Conservation (phyloP, 2,329 filamentous ascomycete species). For the Periconia sp. region DNA sequence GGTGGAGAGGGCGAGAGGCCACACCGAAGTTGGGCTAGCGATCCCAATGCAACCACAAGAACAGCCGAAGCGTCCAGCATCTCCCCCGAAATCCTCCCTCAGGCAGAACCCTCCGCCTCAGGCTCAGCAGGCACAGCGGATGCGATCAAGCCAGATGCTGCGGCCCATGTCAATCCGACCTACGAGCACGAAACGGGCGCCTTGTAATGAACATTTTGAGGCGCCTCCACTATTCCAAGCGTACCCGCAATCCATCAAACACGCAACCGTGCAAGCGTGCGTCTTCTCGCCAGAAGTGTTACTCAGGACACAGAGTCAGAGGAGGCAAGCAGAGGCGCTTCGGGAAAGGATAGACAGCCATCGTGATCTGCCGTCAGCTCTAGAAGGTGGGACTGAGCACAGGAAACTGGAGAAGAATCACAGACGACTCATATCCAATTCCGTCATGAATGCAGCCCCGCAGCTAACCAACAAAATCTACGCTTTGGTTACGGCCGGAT, state of each 20-base stretch:
- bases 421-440: slow-evolving; percentile 46
- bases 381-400: slow-evolving; percentile 34
- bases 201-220: slow-evolving; percentile 42
- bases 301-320: slow-evolving; percentile 63
- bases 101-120: slow-evolving; percentile 37
- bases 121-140: slow-evolving; percentile 35
- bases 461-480: slow-evolving; percentile 77
- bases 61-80: slow-evolving; percentile 26
- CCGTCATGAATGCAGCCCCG: slow-evolving; percentile 53
- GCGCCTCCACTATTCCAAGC: slow-evolving; percentile 82
- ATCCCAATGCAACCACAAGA: slow-evolving; percentile 41
- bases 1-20: slow-evolving; percentile 54
- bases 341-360: slow-evolving; percentile 45
- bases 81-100: slow-evolving; percentile 27
- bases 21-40: slow-evolving; percentile 51
- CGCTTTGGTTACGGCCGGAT: slow-evolving; percentile 72
- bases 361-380: slow-evolving; percentile 37
- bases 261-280: slow-evolving; percentile 72
- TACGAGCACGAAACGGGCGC: slow-evolving; percentile 12
- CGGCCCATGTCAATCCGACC: slow-evolving; percentile 37
- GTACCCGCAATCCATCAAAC: slow-evolving; percentile 81
- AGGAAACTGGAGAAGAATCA: slow-evolving; percentile 52
- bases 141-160: slow-evolving; percentile 41
- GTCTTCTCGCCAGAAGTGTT: slow-evolving; percentile 72
- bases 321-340: slow-evolving; percentile 55